These are phyloP conservation scores for Ocimum tenuiflorum DNA, from an alignment of 257 asterid species.

Conservation along the genomic window DNA sequence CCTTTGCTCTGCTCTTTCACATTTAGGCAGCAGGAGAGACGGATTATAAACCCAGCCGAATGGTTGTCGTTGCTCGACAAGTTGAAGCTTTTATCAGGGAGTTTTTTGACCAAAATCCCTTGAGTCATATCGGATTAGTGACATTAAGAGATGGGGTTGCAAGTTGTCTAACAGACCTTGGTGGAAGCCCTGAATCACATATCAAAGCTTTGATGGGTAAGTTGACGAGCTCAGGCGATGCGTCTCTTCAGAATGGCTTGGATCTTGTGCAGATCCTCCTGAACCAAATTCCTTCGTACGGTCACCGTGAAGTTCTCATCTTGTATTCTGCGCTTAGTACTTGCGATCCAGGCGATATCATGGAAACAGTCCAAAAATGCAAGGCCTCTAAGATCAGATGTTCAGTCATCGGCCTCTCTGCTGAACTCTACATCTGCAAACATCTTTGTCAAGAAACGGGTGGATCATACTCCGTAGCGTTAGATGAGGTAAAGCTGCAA, in stretches of 20 bases:
- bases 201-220: constrained; percentile 90
- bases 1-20: constrained; percentile 19
- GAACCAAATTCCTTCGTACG: constrained; percentile 78
- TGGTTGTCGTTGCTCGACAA: constrained; percentile 79
- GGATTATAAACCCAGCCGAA: constrained; percentile 88
- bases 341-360: constrained; percentile 88
- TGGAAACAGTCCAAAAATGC: constrained; percentile 80
- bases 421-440: constrained; percentile 88
- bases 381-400: constrained; percentile 76
- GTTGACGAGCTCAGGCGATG: constrained; percentile 79
- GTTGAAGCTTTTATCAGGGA: constrained; percentile 91
- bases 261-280: constrained; percentile 77
- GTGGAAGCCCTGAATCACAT: constrained; percentile 96
- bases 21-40: constrained; percentile 78
- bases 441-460: constrained; percentile 92
- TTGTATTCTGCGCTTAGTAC: constrained; percentile 85
- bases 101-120: constrained; percentile 88
- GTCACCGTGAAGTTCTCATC: constrained; percentile 92
- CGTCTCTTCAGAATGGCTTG: constrained; percentile 89
- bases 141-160: constrained; percentile 82
- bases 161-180: constrained; percentile 75
- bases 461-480: constrained; percentile 67
- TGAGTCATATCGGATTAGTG: constrained; percentile 79
- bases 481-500: constrained; percentile 77
- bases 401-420: constrained; percentile 82